These are phyloP conservation scores for Peziza echinospora DNA, from an alignment of 495 filamentous ascomycete genomes.

Conservation along the genomic window DNA sequence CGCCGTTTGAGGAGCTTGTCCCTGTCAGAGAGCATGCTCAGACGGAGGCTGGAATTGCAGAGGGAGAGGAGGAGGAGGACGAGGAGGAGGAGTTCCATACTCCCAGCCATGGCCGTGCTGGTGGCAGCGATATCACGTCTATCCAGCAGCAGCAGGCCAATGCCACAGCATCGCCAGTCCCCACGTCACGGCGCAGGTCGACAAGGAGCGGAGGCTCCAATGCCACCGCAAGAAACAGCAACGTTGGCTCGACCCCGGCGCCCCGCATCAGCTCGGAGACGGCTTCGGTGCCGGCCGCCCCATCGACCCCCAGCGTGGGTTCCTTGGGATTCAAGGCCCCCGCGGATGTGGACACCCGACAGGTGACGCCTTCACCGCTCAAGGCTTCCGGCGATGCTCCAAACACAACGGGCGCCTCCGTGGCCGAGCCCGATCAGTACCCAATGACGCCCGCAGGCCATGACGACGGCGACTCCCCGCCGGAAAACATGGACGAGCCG, in stretches of 20 bases:
- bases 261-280: too few relatives aligned
- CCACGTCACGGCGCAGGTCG: not conserved
- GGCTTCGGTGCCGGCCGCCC: too few relatives aligned
- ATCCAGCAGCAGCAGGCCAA: not conserved
- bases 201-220: too few relatives aligned
- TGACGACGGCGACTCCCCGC: slow-evolving; percentile 37
- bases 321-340: too few relatives aligned
- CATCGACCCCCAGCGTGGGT: not conserved
- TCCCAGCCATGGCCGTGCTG: not conserved
- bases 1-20: not conserved
- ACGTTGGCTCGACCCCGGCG: too few relatives aligned
- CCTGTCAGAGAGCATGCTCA: not conserved
- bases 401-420: too few relatives aligned
- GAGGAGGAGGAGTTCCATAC: not conserved
- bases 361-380: not conserved
- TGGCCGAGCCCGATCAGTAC: not conserved
- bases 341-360: not conserved
- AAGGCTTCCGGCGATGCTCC: too few relatives aligned
- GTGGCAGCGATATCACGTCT: not conserved
- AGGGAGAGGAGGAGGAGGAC: not conserved
- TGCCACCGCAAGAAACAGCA: too few relatives aligned
- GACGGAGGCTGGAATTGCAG: not conserved
- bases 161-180: not conserved
- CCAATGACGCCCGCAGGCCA: slow-evolving; percentile 28
- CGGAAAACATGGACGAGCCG: slow-evolving; percentile 18